Evolutionary conservation across 805 yeast genomes (phyloP).

Genomic region (Metschnikowia dekortorum): DNA sequence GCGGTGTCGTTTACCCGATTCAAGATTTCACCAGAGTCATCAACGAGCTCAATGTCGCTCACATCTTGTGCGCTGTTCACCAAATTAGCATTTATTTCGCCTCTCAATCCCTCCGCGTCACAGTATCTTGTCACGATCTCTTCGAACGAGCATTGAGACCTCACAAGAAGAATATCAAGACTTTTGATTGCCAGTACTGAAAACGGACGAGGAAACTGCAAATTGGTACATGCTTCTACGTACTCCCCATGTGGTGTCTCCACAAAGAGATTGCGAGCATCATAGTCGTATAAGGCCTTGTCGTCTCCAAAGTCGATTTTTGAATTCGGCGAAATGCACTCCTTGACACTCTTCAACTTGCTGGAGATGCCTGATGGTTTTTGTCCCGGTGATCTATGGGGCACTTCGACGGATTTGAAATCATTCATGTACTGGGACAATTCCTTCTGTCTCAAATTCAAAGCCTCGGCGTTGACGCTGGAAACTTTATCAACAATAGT

Average conservation of each 20-base stretch:
- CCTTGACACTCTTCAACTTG: conserved; percentile 1
- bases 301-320: background rate
- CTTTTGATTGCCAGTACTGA: conserved; percentile 29
- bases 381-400: background rate
- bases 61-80: background rate
- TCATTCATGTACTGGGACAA: background rate
- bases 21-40: background rate
- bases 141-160: conserved; percentile 20
- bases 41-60: background rate
- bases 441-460: conserved; percentile 5
- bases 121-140: conserved; percentile 26
- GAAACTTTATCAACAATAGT: conserved; percentile 14
- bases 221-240: background rate
- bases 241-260: conserved; percentile 1
- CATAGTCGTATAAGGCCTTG: background rate
- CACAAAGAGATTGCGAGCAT: background rate
- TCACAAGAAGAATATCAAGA: conserved; percentile 32
- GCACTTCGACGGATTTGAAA: background rate
- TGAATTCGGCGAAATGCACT: background rate
- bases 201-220: conserved; percentile 31
- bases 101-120: conserved; percentile 6
- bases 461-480: conserved; percentile 9
- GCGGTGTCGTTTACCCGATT: background rate
- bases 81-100: background rate
- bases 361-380: background rate